phyloP scores from a whole-genome alignment of 1,139 yeast species.

The Geotrichum carabidarum region DNA sequence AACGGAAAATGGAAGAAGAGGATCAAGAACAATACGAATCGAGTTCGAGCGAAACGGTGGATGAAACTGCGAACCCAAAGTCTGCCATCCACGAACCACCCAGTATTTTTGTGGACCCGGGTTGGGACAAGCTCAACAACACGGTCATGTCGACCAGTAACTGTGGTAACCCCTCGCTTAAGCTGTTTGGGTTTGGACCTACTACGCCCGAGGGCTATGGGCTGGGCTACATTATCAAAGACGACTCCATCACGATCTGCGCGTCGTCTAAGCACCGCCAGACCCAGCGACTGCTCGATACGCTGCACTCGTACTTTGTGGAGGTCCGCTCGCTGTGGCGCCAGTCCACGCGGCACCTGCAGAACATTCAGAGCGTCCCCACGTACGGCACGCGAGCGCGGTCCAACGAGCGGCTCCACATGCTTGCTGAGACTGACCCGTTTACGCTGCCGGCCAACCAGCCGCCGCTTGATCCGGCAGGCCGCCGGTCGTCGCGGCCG shows the following conservation, averaged over 20 bases:
- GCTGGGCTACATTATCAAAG: slow-evolving; percentile 82
- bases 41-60: slow-evolving; percentile 26
- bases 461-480: background rate
- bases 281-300: slow-evolving; percentile 73
- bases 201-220: slow-evolving; percentile 89
- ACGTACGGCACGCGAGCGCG: slow-evolving; percentile 26
- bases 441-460: background rate
- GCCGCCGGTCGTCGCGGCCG: slow-evolving; percentile 8
- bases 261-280: slow-evolving; percentile 89
- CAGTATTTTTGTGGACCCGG: slow-evolving; percentile 69
- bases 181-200: slow-evolving; percentile 90
- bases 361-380: slow-evolving; percentile 14
- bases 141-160: slow-evolving; percentile 60
- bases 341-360: slow-evolving; percentile 1
- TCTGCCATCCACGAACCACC: slow-evolving; percentile 40
- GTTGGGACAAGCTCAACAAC: slow-evolving; percentile 65
- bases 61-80: slow-evolving; percentile 7
- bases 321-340: slow-evolving; percentile 55
- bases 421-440: slow-evolving; percentile 16
- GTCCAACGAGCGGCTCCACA: slow-evolving; percentile 26
- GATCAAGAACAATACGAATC: slow-evolving; percentile 27
- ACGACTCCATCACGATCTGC: slow-evolving; percentile 76
- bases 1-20: slow-evolving; percentile 55
- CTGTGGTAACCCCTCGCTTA: slow-evolving; percentile 82
- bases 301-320: slow-evolving; percentile 60